phyloP scores from a whole-genome alignment of 345 rosid genomes.

The Geranium brycei region DNA sequence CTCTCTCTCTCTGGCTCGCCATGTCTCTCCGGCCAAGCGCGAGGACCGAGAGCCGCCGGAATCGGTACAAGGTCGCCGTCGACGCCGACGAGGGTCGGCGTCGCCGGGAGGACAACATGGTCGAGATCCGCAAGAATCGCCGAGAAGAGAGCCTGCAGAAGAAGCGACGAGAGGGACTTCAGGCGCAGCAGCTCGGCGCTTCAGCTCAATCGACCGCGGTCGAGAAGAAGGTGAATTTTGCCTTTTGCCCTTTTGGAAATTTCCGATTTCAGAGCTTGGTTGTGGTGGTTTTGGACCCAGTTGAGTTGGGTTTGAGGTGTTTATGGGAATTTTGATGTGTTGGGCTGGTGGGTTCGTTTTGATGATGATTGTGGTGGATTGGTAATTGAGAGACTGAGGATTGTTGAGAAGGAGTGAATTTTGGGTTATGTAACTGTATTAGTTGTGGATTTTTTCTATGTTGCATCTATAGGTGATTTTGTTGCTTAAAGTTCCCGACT shows the following conservation, averaged over 20 bases:
- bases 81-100: slow-evolving; percentile 81
- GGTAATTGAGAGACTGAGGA: no score
- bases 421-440: no score
- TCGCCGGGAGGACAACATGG: slow-evolving; percentile 84
- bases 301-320: no score
- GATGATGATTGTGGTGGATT: no score
- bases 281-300: not conserved
- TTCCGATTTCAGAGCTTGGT: not conserved
- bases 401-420: no score
- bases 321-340: slow-evolving; percentile 1
- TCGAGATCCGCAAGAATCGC: slow-evolving; percentile 80
- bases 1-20: no score
- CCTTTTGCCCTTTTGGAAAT: not conserved
- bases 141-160: slow-evolving; percentile 79
- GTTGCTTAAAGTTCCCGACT: no score
- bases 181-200: slow-evolving; percentile 34
- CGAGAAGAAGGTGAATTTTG: slow-evolving; percentile 47
- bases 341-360: no score
- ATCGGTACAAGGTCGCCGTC: slow-evolving; percentile 68
- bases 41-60: slow-evolving; percentile 13
- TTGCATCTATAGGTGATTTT: no score
- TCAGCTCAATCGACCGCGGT: slow-evolving; percentile 28
- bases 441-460: no score
- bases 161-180: slow-evolving; percentile 79
- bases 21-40: slow-evolving; percentile 77